Conservation (phyloP, 1,284 basidiomycete genomes). For the Cutaneotrichosporon cyanovorans region DNA sequence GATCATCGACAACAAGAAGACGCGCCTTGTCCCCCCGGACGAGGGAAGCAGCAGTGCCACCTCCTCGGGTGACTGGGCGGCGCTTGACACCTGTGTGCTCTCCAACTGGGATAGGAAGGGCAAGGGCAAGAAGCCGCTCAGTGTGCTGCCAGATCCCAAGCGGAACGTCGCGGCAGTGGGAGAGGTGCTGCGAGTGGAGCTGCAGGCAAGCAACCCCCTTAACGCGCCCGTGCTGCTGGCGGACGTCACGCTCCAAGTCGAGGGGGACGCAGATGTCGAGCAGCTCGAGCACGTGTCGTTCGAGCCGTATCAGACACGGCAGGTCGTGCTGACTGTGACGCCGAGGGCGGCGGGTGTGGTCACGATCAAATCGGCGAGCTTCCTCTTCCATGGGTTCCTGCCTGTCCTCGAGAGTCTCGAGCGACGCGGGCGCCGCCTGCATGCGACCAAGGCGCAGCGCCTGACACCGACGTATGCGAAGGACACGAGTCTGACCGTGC, state of each 20-base stretch:
- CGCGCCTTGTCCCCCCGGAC: constrained; percentile 23
- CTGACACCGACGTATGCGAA: constrained; percentile 44
- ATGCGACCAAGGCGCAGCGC: constrained; percentile 44
- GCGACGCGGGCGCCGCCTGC: constrained; percentile 43
- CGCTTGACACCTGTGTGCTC: constrained; percentile 29
- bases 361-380: constrained; percentile 31
- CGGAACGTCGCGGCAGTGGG: constrained; percentile 28
- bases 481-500: constrained; percentile 43
- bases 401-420: constrained; percentile 43
- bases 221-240: constrained; percentile 35
- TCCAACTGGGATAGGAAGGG: constrained; percentile 27
- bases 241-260: constrained; percentile 21
- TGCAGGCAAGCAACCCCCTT: constrained; percentile 47
- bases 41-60: constrained; percentile 17
- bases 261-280: constrained; percentile 11
- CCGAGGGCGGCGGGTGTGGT: constrained; percentile 21
- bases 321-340: constrained; percentile 32
- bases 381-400: constrained; percentile 46
- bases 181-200: constrained; percentile 40
- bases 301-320: constrained; percentile 39
- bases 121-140: constrained; percentile 38
- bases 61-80: constrained; percentile 16
- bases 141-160: constrained; percentile 23
- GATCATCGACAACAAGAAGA: constrained; percentile 32
- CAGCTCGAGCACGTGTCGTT: constrained; percentile 35